Percentiles rank a stretch among this genome's conserved stretches.
Evolutionary conservation across 2,329 filamentous ascomycete species (phyloP).

Genomic region (Emmonsiellopsis sp.): DNA sequence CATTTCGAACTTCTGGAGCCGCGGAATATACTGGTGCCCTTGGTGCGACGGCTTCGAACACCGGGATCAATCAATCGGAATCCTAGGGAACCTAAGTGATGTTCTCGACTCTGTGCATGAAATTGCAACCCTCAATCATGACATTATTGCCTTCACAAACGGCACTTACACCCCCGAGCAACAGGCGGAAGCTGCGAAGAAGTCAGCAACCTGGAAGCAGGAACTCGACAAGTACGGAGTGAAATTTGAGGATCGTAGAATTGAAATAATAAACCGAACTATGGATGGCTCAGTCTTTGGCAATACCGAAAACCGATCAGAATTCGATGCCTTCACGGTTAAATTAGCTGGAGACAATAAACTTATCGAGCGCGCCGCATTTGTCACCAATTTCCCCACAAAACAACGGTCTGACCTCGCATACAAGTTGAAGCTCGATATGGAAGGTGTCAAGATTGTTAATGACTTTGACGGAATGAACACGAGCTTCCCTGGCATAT

Average conservation of each 20-base stretch:
- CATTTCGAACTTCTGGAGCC: slow-evolving; percentile 46
- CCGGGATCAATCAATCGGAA: slow-evolving; percentile 48
- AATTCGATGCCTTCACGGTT: slow-evolving; percentile 49
- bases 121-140: slow-evolving; percentile 45
- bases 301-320: slow-evolving; percentile 25
- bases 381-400: slow-evolving; percentile 42
- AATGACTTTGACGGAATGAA: slow-evolving; percentile 38
- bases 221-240: slow-evolving; percentile 45
- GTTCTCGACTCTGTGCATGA: slow-evolving; percentile 42
- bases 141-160: slow-evolving; percentile 52
- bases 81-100: slow-evolving; percentile 41
- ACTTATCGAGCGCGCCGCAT: slow-evolving; percentile 40
- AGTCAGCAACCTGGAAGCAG: slow-evolving; percentile 39
- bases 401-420: slow-evolving; percentile 44
- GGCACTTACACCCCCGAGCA: slow-evolving; percentile 45
- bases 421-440: slow-evolving; percentile 37
- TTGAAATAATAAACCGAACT: slow-evolving; percentile 41
- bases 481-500: slow-evolving; percentile 48
- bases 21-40: slow-evolving; percentile 55
- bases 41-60: slow-evolving; percentile 59
- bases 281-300: slow-evolving; percentile 22
- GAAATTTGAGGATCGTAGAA: slow-evolving; percentile 48
- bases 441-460: slow-evolving; percentile 38
- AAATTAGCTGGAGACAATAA: slow-evolving; percentile 40
- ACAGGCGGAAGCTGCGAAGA: slow-evolving; percentile 31